A percentile compares a stretch with the other conserved stretches of the same genome.
Conservation (phyloP, 2,329 filamentous ascomycete species). For the Diaporthe humulicola region DNA sequence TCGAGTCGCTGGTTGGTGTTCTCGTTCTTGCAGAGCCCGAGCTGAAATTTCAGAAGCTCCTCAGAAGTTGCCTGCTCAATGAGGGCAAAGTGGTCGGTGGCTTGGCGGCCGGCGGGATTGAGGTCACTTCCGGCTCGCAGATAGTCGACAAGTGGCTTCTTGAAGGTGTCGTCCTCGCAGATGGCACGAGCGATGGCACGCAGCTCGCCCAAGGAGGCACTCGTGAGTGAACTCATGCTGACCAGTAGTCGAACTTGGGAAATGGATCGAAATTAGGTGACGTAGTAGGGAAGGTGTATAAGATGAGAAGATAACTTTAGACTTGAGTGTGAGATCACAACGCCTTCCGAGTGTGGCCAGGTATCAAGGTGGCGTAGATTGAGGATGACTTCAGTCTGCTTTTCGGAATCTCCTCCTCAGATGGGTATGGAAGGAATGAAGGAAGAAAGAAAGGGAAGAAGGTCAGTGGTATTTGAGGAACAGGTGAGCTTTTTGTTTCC, state of each 20-base stretch:
- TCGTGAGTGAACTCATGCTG: not conserved
- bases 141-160: not conserved
- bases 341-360: not conserved
- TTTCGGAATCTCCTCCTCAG: not conserved
- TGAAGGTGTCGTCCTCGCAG: not conserved
- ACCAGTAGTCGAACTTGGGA: not conserved
- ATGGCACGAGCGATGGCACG: not conserved
- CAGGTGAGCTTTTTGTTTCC: not conserved
- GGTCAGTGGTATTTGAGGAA: not conserved
- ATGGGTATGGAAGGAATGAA: not conserved
- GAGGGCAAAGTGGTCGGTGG: not conserved
- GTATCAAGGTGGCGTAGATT: not conserved
- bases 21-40: not conserved
- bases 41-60: not conserved
- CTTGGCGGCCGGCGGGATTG: not conserved
- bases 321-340: not conserved
- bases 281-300: not conserved
- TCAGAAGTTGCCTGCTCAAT: not conserved
- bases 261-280: not conserved
- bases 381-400: not conserved
- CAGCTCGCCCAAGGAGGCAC: not conserved
- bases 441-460: not conserved
- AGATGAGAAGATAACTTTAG: not conserved
- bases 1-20: not conserved
- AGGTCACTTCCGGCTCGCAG: not conserved